phyloP scores from a whole-genome alignment of 2,329 filamentous ascomycete species.

The Epichloe scottii region DNA sequence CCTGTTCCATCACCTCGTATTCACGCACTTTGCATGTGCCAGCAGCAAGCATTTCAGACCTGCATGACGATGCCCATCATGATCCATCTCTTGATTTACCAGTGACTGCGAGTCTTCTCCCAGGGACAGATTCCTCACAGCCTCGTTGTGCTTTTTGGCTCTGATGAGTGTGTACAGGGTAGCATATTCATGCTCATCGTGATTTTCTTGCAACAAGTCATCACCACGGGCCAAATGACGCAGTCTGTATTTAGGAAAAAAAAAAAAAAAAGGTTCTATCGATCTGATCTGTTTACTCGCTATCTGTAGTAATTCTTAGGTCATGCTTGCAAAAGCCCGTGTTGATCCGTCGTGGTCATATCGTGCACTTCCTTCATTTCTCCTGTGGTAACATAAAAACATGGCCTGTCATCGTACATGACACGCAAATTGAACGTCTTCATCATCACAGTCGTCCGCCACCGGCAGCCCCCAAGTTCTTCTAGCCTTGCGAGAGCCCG shows the following conservation, averaged over 20 bases:
- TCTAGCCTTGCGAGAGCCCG: slow-evolving; percentile 22
- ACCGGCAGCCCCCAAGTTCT: slow-evolving; percentile 24
- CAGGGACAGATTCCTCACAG: too few relatives aligned
- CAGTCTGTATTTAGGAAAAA: neutral
- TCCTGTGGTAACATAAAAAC: neutral
- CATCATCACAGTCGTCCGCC: slow-evolving; percentile 7
- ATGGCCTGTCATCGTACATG: neutral
- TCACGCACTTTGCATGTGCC: too few relatives aligned
- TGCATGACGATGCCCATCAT: too few relatives aligned
- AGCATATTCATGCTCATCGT: too few relatives aligned
- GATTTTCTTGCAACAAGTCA: neutral
- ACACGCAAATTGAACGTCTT: too few relatives aligned
- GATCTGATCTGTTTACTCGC: neutral
- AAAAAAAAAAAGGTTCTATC: neutral
- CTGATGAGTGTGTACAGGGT: too few relatives aligned
- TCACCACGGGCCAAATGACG: neutral
- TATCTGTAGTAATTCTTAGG: neutral
- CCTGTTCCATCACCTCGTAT: too few relatives aligned
- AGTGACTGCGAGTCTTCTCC: too few relatives aligned
- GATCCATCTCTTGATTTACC: too few relatives aligned
- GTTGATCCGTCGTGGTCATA: neutral
- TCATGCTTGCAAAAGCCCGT: neutral
- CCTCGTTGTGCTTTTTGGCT: too few relatives aligned
- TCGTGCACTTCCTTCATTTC: neutral
- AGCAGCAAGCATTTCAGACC: too few relatives aligned